Evolutionary conservation across 169 alveolate genomes (phyloP).

Genomic region (Cryptosporidium sp.): DNA sequence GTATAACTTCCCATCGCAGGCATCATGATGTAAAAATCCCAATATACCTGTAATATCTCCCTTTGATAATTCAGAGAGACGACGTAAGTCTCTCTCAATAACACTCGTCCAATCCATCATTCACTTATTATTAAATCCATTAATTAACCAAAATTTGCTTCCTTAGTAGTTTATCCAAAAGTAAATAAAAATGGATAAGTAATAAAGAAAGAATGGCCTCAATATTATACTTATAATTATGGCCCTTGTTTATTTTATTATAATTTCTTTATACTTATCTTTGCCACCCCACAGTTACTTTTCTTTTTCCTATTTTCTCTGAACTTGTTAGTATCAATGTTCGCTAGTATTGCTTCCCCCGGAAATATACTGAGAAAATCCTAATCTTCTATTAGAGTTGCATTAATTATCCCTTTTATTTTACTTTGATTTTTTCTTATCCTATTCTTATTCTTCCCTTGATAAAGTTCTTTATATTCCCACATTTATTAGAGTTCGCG

Average conservation of each 20-base stretch:
- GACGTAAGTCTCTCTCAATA: constrained; percentile 73
- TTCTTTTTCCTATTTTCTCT: background rate
- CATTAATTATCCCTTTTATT: background rate
- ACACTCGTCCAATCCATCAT: constrained; percentile 74
- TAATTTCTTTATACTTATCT: background rate
- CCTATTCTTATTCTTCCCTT: background rate
- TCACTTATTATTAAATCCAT: background rate
- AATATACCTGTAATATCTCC: constrained; percentile 68
- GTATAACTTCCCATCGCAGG: constrained; percentile 72
- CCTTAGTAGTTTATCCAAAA: background rate
- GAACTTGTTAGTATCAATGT: background rate
- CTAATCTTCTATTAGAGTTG: background rate
- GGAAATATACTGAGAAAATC: background rate
- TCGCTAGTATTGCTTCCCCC: background rate
- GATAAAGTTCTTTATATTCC: background rate
- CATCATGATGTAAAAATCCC: constrained; percentile 68
- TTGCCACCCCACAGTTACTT: constrained; percentile 5
- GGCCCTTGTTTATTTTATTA: background rate
- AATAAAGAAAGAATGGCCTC: background rate
- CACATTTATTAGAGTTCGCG: constrained; percentile 12
- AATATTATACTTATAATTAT: background rate
- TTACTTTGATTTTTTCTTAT: background rate
- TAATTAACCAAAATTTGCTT: constrained; percentile 3
- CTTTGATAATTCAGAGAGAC: constrained; percentile 68
- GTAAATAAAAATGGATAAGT: background rate